Conservation (phyloP, 257 asterid genomes). For the Rauvolfia tetraphylla region DNA sequence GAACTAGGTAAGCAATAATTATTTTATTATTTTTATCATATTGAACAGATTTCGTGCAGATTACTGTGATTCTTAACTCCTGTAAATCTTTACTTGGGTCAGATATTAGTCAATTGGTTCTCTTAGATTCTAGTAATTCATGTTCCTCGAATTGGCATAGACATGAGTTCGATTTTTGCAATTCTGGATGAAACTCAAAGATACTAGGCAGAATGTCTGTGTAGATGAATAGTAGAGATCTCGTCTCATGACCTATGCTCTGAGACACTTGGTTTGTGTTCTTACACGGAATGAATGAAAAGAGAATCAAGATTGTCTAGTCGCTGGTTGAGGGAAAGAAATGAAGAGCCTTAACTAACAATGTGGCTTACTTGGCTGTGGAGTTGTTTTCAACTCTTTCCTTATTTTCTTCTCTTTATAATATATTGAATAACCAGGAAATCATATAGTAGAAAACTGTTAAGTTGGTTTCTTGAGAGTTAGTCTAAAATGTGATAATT, state of each 20-base stretch:
- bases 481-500: not conserved
- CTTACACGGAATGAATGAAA: not conserved
- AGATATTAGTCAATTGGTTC: not conserved
- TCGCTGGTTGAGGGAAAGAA: not conserved
- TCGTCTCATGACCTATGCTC: not conserved
- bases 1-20: not conserved
- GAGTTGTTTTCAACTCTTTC: not conserved
- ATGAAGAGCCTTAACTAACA: not conserved
- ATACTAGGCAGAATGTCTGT: not conserved
- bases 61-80: not conserved
- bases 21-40: not conserved
- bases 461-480: not conserved
- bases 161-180: not conserved
- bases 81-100: too few species aligned
- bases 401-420: not conserved
- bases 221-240: not conserved
- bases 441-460: not conserved
- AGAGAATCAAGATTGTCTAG: not conserved
- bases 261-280: not conserved
- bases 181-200: too few species aligned
- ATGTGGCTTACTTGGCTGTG: not conserved
- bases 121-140: not conserved
- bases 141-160: not conserved
- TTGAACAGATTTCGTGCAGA: not conserved
- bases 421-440: not conserved